Conservation (phyloP, 179 eudicot genomes). For the Beta lomatogona region DNA sequence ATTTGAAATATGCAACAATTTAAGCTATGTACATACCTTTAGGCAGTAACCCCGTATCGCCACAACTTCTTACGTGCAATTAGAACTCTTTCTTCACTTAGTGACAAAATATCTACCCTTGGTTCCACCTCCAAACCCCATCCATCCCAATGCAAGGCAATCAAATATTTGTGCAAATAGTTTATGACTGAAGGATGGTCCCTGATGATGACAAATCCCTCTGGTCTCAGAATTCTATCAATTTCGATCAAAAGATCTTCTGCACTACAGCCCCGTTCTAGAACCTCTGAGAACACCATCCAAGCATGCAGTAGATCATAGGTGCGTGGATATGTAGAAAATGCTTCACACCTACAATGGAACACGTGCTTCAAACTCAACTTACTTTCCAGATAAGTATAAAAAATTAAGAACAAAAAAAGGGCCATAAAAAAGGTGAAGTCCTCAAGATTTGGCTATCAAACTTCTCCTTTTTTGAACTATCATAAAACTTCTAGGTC, state of each 20-base stretch:
- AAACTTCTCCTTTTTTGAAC: background rate
- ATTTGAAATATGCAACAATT: background rate
- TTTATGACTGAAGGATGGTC: constrained; percentile 54
- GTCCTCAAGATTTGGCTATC: background rate
- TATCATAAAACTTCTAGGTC: background rate
- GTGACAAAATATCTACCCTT: constrained; percentile 58
- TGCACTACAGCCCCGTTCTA: constrained; percentile 60
- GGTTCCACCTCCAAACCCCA: constrained; percentile 72
- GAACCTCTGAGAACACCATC: constrained; percentile 62
- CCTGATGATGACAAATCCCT: constrained; percentile 71
- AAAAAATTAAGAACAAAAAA: background rate
- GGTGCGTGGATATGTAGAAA: constrained; percentile 87
- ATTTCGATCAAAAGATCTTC: constrained; percentile 82
- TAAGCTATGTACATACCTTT: constrained; percentile 20
- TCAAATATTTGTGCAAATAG: constrained; percentile 45
- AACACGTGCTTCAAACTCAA: background rate
- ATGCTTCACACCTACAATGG: constrained; percentile 74
- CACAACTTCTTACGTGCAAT: constrained; percentile 63
- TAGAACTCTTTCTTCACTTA: constrained; percentile 61
- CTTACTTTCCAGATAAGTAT: background rate
- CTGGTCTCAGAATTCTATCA: constrained; percentile 75
- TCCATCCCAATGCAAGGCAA: constrained; percentile 64
- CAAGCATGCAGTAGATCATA: constrained; percentile 88
- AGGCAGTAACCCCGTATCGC: constrained; percentile 31
- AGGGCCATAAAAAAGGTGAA: background rate